Evolutionary conservation across 2,329 filamentous ascomycete species (phyloP), one percentile per base, ranked within the genome.

Genomic region (Colletotrichum sp.): DNA sequence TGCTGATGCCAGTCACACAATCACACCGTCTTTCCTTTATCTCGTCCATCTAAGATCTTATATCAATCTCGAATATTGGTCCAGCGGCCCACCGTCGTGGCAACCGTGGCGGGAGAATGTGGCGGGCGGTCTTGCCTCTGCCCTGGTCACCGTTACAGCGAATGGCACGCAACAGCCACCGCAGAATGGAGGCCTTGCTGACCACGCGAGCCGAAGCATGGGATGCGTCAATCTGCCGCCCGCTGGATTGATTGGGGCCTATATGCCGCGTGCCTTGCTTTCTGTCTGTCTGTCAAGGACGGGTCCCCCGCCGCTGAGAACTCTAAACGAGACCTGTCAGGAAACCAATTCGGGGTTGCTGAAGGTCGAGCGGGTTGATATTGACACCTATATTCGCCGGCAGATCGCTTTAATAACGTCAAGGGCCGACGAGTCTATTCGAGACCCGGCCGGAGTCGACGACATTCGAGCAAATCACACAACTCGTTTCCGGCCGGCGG

Each of bases 201-300:
- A 75, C 69, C 64, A 72, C 69, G 69, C 63, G 55, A 63, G 70
- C 44, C 32, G 22, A 62, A 30, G 39, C 69, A 72, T 63, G 62
- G 69, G 32, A 57, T 66, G 63, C 63, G 73, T 64, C 73, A 75
- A 68, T 72, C 63, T 68, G 73, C 63, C 69, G 69, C 26, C 44
- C 39, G 39, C 67, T 62, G 52, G 39, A 72, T 57, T 52, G 26
- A 60, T 52, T 71, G 36, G 69, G 32, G 65, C 28, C 39, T 55
- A 68, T 63, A 30, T 65, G 59, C 67, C 32, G 36, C 26, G 67
- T 36, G 66, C 28, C 44, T 59, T 48, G 26, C 48, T 71, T 67
- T 67, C 59, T 63, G 13, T 18, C 26, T 44, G 59, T 26, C 34
- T 44, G 68, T 28, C 55, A 28, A 24, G 7, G n/a, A 60, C 22